Conservation (phyloP, 2,329 filamentous ascomycete genomes). For the Neopestalotiopsis rosae region DNA sequence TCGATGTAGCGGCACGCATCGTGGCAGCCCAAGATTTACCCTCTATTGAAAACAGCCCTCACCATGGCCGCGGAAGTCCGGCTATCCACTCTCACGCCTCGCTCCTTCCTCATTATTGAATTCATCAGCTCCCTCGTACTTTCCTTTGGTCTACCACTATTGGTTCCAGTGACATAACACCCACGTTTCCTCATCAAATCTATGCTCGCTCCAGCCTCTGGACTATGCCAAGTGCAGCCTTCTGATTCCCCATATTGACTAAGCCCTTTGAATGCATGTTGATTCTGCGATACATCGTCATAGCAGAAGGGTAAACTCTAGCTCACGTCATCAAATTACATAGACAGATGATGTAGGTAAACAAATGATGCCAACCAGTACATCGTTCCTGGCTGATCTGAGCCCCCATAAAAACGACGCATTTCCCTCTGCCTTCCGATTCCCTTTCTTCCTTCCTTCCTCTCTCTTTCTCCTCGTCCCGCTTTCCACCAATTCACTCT, state of each 20-base stretch:
- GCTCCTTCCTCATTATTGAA: neutral
- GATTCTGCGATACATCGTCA: neutral
- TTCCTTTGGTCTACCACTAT: neutral
- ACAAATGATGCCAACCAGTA: too few relatives aligned
- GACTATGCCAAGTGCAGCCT: neutral
- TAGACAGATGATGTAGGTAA: too few relatives aligned
- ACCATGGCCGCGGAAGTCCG: neutral
- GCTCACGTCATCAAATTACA: too few relatives aligned
- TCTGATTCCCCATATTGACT: neutral
- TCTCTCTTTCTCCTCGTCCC: neutral
- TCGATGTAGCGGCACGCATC: too few relatives aligned
- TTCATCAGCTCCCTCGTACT: neutral
- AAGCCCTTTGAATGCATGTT: neutral
- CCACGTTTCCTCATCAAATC: neutral
- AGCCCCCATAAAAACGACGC: neutral
- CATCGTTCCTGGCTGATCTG: neutral
- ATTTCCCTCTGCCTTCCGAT: accelerated
- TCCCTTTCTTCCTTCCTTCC: neutral
- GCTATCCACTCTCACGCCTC: neutral
- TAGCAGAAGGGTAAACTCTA: too few relatives aligned
- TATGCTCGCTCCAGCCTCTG: neutral
- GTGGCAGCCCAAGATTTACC: too few relatives aligned
- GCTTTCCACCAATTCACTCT: neutral
- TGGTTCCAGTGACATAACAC: neutral
- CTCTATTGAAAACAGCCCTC: neutral